A percentile compares a stretch with the other conserved stretches of the same genome.
phyloP scores from a whole-genome alignment of 2,329 filamentous ascomycete species.

The Penicillium nordicum region DNA sequence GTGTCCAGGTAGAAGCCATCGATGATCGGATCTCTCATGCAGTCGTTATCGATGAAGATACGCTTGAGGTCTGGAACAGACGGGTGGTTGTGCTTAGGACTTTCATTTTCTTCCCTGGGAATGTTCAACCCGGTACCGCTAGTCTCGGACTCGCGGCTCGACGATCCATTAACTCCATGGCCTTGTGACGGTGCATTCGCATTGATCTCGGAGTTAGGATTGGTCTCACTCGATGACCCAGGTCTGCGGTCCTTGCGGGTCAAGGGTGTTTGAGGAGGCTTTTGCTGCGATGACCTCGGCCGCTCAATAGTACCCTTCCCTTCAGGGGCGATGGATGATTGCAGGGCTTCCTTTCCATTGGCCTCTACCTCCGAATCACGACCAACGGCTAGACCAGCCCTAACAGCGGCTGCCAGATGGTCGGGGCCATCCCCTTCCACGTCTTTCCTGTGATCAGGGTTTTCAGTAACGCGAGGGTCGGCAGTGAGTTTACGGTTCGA shows the following conservation, averaged over 20 bases:
- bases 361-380: constrained; percentile 69
- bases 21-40: constrained; percentile 87
- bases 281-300: constrained; percentile 47
- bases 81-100: constrained; percentile 47
- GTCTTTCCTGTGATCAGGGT: constrained; percentile 65
- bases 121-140: constrained; percentile 69
- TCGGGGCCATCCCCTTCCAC: constrained; percentile 76
- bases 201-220: constrained; percentile 20
- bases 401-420: constrained; percentile 65
- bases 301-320: constrained; percentile 58
- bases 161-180: constrained; percentile 66
- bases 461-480: constrained; percentile 59
- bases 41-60: constrained; percentile 77
- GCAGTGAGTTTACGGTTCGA: constrained; percentile 53
- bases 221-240: constrained; percentile 12
- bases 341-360: constrained; percentile 66
- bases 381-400: constrained; percentile 58
- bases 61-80: constrained; percentile 64
- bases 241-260: constrained; percentile 19
- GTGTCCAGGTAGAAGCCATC: constrained; percentile 79
- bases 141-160: constrained; percentile 75
- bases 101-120: constrained; percentile 45
- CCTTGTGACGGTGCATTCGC: constrained; percentile 21
- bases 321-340: constrained; percentile 61
- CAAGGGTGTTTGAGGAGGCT: constrained; percentile 15